A percentile compares a stretch with the other conserved stretches of the same genome.
phyloP scores from a whole-genome alignment of 495 filamentous ascomycete species.

The Cercophora sp. region DNA sequence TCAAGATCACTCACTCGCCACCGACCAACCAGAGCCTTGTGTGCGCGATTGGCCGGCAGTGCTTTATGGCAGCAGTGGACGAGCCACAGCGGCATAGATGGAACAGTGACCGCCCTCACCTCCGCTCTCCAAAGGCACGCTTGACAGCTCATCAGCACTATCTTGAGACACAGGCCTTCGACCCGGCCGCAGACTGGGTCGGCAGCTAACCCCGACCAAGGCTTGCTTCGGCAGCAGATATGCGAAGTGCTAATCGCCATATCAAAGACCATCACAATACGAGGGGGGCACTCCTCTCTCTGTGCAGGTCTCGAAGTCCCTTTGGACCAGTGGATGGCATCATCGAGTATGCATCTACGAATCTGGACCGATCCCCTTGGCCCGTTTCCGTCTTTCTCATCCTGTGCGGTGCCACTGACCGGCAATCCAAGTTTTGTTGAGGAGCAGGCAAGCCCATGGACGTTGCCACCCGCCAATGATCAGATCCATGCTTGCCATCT shows the following conservation, averaged over 20 bases:
- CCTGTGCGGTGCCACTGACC: neutral
- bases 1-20: too few species aligned
- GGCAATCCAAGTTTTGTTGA: neutral
- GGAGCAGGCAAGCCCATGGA: neutral
- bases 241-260: slow-evolving; percentile 10
- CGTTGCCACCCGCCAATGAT: neutral
- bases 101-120: too few species aligned
- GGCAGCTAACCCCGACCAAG: slow-evolving; percentile 10
- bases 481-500: neutral
- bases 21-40: too few species aligned
- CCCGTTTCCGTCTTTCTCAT: neutral
- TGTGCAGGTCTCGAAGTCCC: too few species aligned
- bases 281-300: too few species aligned
- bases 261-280: too few species aligned
- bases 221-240: slow-evolving; percentile 2
- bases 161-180: neutral
- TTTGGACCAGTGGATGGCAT: too few species aligned
- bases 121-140: neutral
- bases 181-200: neutral
- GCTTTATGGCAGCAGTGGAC: too few species aligned
- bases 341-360: neutral
- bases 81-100: too few species aligned
- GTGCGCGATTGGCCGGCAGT: too few species aligned
- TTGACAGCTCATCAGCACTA: slow-evolving; percentile 20
- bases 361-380: neutral